Evolutionary conservation across 2,329 filamentous ascomycete genomes (phyloP), one percentile per base, ranked within the genome.

Genomic region (Tolypocladium ovalisporum): DNA sequence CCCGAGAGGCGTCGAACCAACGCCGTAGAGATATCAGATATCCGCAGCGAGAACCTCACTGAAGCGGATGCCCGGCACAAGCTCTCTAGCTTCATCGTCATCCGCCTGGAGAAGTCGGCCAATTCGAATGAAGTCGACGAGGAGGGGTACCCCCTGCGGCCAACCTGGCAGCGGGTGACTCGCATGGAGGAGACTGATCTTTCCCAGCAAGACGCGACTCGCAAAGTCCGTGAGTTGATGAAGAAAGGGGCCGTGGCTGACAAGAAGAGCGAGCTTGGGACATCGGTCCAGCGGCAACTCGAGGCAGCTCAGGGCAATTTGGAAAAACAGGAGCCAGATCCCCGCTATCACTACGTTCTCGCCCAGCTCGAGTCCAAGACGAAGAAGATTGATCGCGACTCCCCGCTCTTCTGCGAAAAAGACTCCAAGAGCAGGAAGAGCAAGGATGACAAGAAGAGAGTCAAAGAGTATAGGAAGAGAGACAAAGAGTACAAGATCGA

Each of bases 351-450:
- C 32, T 75, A 74, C 59, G 66, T 68, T 19, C 65, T 81, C 5
- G 73, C 67, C 17, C 79, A 81, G 63, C 64, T 81, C 8, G 73
- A 79, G 40, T 71, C 71, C 32, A 68, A 73, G 56, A 62, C 71
- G 4, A 70, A 65, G 55, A 62, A 64, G 40, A 60, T 71, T 27
- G 60, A 62, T 15, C 62, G 65, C 5, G 49, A 36, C 42, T 15
- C 10, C 32, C 57, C 37, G 47, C 29, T n/a, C 54, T 60, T 27
- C 37, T 17, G 44, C 35, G 15, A 36, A 57, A 61, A 19, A 47
- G 47, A 60, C 29, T 52, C 40, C 37, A 66, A 60, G 29, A 59
- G 57, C 32, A 62, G 59, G 52, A 62, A 59, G 56, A 56, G 56
- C 34, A 63, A 59, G 44, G 57, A 57, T 15, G 29, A 22, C 10